These are phyloP conservation scores for Hymenochaete sp. DNA, from an alignment of 1,284 basidiomycete species.

Conservation along the genomic window DNA sequence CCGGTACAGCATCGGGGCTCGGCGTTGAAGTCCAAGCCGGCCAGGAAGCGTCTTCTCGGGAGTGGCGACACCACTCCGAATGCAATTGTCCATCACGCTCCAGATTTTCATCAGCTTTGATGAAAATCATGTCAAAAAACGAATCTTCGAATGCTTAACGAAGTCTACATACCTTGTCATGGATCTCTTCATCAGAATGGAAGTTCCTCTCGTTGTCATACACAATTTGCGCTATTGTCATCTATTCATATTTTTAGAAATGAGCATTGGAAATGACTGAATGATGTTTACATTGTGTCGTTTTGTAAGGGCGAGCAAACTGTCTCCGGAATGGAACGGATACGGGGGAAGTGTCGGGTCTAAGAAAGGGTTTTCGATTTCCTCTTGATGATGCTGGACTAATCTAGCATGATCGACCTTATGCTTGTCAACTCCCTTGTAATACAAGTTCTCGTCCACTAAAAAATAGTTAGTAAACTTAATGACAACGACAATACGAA, in stretches of 20 bases:
- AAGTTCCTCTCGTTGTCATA: constrained; percentile 89
- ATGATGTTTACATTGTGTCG: constrained; percentile 62
- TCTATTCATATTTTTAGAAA: constrained; percentile 35
- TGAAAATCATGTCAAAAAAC: constrained; percentile 6
- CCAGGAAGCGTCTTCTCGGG: constrained; percentile 78
- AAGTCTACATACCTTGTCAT: constrained; percentile 45
- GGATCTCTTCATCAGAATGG: constrained; percentile 68
- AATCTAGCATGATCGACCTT: constrained; percentile 72
- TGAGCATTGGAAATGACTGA: constrained; percentile 8
- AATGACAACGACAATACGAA: constrained; percentile 3
- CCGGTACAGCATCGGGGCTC: constrained; percentile 80
- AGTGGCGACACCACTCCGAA: constrained; percentile 78
- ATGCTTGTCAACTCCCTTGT: constrained; percentile 87
- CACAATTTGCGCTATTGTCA: constrained; percentile 91
- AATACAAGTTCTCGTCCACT: constrained; percentile 93
- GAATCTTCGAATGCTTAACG: constrained; percentile 2
- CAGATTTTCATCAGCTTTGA: constrained; percentile 72
- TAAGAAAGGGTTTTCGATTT: background rate
- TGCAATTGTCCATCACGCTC: constrained; percentile 91
- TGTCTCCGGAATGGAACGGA: constrained; percentile 76
- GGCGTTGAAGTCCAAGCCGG: constrained; percentile 66
- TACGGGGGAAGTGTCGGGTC: constrained; percentile 59
- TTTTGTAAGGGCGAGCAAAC: constrained; percentile 67
- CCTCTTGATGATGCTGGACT: constrained; percentile 44
- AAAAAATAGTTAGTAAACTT: constrained; percentile 16